Base-by-base conservation (phyloP, 108 stramenopile genomes). In the Skeletonema menzelii region DNA sequence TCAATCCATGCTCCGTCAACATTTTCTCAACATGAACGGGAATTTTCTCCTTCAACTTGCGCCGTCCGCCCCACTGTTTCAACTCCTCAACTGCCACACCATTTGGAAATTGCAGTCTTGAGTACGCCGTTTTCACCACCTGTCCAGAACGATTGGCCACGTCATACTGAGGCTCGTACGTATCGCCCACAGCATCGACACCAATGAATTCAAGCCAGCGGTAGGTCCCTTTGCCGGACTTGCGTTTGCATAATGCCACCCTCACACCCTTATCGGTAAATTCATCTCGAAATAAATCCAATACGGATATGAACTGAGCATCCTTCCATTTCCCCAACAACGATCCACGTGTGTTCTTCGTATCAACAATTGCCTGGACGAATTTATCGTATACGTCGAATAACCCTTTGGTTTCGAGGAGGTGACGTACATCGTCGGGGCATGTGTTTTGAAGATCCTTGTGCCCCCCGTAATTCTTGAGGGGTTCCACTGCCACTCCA, bases 121-220 rank as follows among this genome's bases (percentile, higher is more conserved):
- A 60, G 66, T 81, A 86, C 19, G 15, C 22, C 40, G 85, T 86
- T 42, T 82, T 69, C 69, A 86, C 77, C 42, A 73, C 46, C 53
- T 86, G 85, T 13, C 82, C 82, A 22, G 59, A 63, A 11, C 69
- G 14, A 58, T 83, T 86, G 30, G 74, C 63, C 6, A 81, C 79
- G 62, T 86, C 82, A 57, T 40, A 86, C 46, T 86, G 85, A 42
- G 85, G 82, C 6, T 83, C 82, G 62, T 86, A 86, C n/a, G 56
- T 1, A 3, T 47, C 69, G 6, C 35, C 49, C 1, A 70, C 63
- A 0, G 14, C 60, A 11, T 73, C 76, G 3, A 77, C 56, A 57
- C 80, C 82, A 63, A 86, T 83, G 55, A 86, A 86, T 40, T 86
- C 85, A 32, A 86, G 31, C 85, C 85, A 86, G 12, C 85, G 85